Percentiles rank a stretch among this genome's conserved stretches.
These are phyloP conservation scores for Ramaria rubella DNA, from an alignment of 768 basidiomycete species.

Conservation along the genomic window DNA sequence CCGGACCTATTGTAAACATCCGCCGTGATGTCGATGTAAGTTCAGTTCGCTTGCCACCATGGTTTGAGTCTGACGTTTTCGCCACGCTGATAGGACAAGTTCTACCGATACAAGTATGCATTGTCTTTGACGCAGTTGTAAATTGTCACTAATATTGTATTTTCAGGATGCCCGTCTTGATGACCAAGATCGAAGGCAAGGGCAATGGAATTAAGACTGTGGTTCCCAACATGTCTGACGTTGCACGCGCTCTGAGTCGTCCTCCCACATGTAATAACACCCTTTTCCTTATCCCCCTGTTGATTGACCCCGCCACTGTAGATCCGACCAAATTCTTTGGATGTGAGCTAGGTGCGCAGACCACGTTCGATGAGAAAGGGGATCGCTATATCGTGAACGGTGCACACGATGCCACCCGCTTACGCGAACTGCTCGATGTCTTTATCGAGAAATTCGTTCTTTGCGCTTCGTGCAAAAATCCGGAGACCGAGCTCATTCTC, in stretches of 20 bases:
- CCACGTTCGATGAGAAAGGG: slow-evolving; percentile 91
- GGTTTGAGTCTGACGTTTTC: not conserved
- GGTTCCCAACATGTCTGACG: slow-evolving; percentile 96
- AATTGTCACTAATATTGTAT: slow-evolving; percentile 10
- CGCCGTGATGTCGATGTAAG: slow-evolving; percentile 81
- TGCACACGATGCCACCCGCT: slow-evolving; percentile 83
- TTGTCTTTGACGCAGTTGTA: not conserved
- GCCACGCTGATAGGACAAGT: slow-evolving; percentile 52
- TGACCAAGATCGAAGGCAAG: slow-evolving; percentile 96
- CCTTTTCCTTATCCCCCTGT: not conserved
- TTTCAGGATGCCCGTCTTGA: slow-evolving; percentile 84
- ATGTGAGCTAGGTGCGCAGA: slow-evolving; percentile 96
- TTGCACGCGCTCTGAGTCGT: slow-evolving; percentile 89
- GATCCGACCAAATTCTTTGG: slow-evolving; percentile 99
- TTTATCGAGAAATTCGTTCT: slow-evolving; percentile 99
- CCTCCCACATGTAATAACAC: slow-evolving; percentile 63
- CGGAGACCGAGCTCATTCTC: slow-evolving; percentile 93
- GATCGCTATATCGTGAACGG: slow-evolving; percentile 99
- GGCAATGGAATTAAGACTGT: slow-evolving; percentile 99
- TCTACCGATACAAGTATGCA: slow-evolving; percentile 81
- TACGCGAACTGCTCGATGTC: slow-evolving; percentile 89
- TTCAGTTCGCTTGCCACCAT: not conserved
- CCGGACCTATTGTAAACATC: slow-evolving; percentile 76
- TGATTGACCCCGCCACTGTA: slow-evolving; percentile 15
- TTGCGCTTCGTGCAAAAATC: slow-evolving; percentile 97